A percentile compares a stretch with the other conserved stretches of the same genome.
These are phyloP conservation scores for Talaromyces sp. DNA, from an alignment of 2,329 filamentous ascomycete genomes.

Conservation along the genomic window DNA sequence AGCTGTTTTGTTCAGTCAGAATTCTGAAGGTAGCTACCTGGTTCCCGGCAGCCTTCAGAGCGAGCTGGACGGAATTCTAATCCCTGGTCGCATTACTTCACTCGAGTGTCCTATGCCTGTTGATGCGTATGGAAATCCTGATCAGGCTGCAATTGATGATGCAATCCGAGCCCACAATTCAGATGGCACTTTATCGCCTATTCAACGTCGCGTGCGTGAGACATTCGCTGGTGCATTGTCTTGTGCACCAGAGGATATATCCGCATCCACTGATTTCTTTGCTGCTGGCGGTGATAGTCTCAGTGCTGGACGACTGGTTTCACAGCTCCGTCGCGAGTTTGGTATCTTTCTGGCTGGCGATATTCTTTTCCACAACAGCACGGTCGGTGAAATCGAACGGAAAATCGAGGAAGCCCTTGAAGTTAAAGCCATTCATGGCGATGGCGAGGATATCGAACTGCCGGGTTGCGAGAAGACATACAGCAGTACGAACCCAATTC, in stretches of 20 bases:
- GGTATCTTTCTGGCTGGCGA: conserved; percentile 54
- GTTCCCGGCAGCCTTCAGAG: conserved; percentile 19
- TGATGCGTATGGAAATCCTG: conserved; percentile 34
- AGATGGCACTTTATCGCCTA: conserved; percentile 24
- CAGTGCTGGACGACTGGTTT: conserved; percentile 56
- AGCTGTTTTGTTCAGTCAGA: conserved; percentile 16
- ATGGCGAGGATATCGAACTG: conserved; percentile 25
- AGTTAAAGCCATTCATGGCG: conserved; percentile 16
- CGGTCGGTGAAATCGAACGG: conserved; percentile 43
- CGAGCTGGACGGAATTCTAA: conserved; percentile 36
- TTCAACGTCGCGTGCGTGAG: conserved; percentile 46
- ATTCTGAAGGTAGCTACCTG: conserved; percentile 4
- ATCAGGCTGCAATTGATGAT: conserved; percentile 41
- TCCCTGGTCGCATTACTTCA: conserved; percentile 43
- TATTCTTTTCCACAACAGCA: conserved; percentile 55
- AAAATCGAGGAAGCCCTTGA: conserved; percentile 14
- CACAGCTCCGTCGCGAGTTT: conserved; percentile 55
- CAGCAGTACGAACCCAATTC: conserved; percentile 54
- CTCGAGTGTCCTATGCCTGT: conserved; percentile 41
- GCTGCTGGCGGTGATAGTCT: conserved; percentile 59
- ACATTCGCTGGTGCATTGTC: conserved; percentile 53
- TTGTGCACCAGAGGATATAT: conserved; percentile 44
- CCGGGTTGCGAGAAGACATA: conserved; percentile 36
- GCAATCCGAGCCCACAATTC: conserved; percentile 28
- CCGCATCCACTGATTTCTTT: conserved; percentile 54